A percentile compares a stretch with the other conserved stretches of the same genome.
Conservation (phyloP, 1,284 basidiomycete genomes). For the Melanopsichium pennsylvanicum region DNA sequence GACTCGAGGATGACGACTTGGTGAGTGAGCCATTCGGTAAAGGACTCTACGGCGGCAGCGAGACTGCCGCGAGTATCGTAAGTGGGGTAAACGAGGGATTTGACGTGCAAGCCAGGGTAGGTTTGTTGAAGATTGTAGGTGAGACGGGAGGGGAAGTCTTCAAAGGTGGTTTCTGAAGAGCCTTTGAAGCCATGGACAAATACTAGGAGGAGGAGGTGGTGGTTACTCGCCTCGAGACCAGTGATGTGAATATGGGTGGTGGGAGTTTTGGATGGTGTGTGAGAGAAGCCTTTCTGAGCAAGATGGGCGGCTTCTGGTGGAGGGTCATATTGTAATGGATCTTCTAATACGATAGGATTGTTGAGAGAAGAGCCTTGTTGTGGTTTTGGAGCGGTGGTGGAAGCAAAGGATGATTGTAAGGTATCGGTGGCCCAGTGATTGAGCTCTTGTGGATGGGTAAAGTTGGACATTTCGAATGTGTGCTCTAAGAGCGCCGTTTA, state of each 20-base stretch:
- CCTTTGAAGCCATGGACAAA: conserved; percentile 72
- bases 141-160: conserved; percentile 77
- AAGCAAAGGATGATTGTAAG: background rate
- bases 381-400: background rate
- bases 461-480: conserved; percentile 13
- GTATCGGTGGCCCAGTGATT: conserved; percentile 17
- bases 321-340: no score
- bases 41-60: conserved; percentile 43
- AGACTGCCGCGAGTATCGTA: conserved; percentile 76
- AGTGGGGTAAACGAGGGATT: conserved; percentile 83
- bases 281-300: conserved; percentile 18
- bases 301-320: conserved; percentile 22
- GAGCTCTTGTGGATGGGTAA: conserved; percentile 11
- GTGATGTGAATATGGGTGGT: conserved; percentile 13
- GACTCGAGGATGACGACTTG: conserved; percentile 86
- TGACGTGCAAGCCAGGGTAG: conserved; percentile 71
- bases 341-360: conserved; percentile 34
- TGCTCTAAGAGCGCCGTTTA: no score
- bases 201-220: conserved; percentile 47
- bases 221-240: conserved; percentile 30
- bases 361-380: conserved; percentile 16
- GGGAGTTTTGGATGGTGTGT: background rate
- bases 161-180: conserved; percentile 77
- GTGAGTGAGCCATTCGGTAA: conserved; percentile 66
- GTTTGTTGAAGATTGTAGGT: conserved; percentile 75